Conservation (phyloP, 208 protist species). For the Wallacemonas sp. region DNA sequence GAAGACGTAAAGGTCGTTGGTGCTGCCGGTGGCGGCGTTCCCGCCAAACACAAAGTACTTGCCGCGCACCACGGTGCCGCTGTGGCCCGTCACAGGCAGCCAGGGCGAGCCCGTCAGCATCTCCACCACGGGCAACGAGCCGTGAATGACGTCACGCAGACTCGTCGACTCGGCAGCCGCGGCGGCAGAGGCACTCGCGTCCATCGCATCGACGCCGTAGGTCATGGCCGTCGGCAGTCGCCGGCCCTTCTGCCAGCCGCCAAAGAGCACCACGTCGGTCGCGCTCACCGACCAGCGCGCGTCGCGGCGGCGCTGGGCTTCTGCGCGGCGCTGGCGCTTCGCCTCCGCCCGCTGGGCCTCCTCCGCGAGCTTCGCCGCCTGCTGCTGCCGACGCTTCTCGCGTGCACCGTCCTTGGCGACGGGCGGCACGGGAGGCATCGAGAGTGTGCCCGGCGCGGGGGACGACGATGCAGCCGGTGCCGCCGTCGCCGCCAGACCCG, state of each 20-base stretch:
- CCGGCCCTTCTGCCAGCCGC: constrained; percentile 53
- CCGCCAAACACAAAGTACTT: constrained; percentile 69
- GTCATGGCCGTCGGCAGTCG: constrained; percentile 33
- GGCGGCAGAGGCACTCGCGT: neutral
- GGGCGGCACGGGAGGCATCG: too few species aligned
- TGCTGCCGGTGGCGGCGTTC: constrained; percentile 34
- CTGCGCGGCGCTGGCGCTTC: neutral
- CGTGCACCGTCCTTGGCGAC: constrained; percentile 5
- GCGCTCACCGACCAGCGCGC: constrained; percentile 20
- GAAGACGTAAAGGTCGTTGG: constrained; percentile 32
- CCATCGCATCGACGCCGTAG: constrained; percentile 20
- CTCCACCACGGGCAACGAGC: constrained; percentile 5
- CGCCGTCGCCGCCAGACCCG: too few species aligned
- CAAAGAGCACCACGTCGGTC: constrained; percentile 38
- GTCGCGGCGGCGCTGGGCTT: constrained; percentile 10
- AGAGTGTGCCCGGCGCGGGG: too few species aligned
- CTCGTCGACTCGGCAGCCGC: constrained; percentile 18
- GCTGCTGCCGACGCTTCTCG: constrained; percentile 2
- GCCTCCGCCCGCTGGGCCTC: neutral
- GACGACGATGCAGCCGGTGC: too few species aligned
- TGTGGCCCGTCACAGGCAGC: constrained; percentile 44
- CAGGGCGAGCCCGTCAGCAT: constrained; percentile 4
- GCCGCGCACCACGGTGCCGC: constrained; percentile 31
- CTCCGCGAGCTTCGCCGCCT: constrained; percentile 4
- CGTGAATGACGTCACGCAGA: neutral